phyloP scores from a whole-genome alignment of 805 yeast genomes.

The Starmerella kuoi region DNA sequence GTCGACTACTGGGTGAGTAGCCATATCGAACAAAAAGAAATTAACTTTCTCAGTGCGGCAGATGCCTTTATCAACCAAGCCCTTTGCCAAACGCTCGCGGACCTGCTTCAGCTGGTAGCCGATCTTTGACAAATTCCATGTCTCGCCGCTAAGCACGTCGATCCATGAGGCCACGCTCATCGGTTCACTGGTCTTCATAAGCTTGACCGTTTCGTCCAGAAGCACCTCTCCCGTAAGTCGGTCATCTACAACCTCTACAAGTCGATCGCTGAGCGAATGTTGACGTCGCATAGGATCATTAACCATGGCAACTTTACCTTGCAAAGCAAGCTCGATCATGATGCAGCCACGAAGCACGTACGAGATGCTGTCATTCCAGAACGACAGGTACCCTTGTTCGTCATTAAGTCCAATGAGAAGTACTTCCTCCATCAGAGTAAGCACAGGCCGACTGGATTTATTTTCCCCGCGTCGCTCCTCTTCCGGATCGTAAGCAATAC shows the following conservation, averaged over 20 bases:
- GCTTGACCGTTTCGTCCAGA: constrained; percentile 80
- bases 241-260: constrained; percentile 75
- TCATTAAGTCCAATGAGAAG: constrained; percentile 86
- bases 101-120: constrained; percentile 94
- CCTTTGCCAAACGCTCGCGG: constrained; percentile 90
- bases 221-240: constrained; percentile 88
- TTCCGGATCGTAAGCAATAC: constrained; percentile 52
- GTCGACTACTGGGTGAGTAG: constrained; percentile 94
- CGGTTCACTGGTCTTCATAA: constrained; percentile 68
- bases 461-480: constrained; percentile 35
- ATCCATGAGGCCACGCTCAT: constrained; percentile 83
- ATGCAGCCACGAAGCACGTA: constrained; percentile 94
- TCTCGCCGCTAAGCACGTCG: constrained; percentile 81
- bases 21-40: constrained; percentile 92
- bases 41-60: constrained; percentile 91
- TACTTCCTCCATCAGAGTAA: constrained; percentile 95
- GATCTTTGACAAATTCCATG: constrained; percentile 93
- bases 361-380: constrained; percentile 96
- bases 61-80: constrained; percentile 92
- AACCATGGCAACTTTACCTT: constrained; percentile 77
- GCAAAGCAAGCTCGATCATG: constrained; percentile 77
- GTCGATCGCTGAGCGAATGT: constrained; percentile 74
- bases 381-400: constrained; percentile 88
- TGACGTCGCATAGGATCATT: constrained; percentile 88
- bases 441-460: constrained; percentile 46